Conservation (phyloP, 139 green algal species). For the Tetradesmus lagerheimii region DNA sequence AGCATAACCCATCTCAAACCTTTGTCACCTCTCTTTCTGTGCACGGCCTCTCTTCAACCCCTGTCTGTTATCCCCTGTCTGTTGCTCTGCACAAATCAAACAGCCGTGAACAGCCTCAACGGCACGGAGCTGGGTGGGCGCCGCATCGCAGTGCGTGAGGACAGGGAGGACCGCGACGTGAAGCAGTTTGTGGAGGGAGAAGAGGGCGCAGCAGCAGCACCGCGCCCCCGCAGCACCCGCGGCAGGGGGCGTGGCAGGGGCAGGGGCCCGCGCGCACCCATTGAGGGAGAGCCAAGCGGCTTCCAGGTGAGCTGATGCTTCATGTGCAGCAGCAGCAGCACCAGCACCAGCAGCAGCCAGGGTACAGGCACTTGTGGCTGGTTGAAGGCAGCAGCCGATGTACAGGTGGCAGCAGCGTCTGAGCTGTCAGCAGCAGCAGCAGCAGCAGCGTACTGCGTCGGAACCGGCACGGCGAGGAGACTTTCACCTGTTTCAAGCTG, state of each 20-base stretch:
- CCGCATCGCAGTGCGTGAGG: conserved; percentile 92
- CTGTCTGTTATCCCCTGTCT: background rate
- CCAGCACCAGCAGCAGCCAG: too few species aligned
- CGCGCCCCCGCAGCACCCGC: conserved; percentile 14
- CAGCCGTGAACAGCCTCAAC: conserved; percentile 84
- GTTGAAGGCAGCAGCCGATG: too few species aligned
- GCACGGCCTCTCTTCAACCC: too few species aligned
- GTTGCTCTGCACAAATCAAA: background rate
- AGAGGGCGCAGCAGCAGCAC: conserved; percentile 33
- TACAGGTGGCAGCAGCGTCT: background rate
- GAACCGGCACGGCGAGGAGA: too few species aligned
- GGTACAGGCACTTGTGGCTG: too few species aligned
- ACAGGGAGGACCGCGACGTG: conserved; percentile 95
- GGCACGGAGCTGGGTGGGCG: conserved; percentile 88
- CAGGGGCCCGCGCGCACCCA: conserved; percentile 28
- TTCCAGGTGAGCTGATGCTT: conserved; percentile 66
- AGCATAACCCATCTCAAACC: too few species aligned
- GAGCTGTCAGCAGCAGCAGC: background rate
- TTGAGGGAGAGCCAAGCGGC: conserved; percentile 66
- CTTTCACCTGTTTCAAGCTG: too few species aligned
- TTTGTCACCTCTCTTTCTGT: too few species aligned
- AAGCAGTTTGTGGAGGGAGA: conserved; percentile 80
- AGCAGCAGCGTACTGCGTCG: too few species aligned
- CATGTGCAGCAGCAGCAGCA: too few species aligned
- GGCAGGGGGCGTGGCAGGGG: conserved; percentile 40